phyloP scores from a whole-genome alignment of 345 rosid species.

The Eucalyptus dawsonii region DNA sequence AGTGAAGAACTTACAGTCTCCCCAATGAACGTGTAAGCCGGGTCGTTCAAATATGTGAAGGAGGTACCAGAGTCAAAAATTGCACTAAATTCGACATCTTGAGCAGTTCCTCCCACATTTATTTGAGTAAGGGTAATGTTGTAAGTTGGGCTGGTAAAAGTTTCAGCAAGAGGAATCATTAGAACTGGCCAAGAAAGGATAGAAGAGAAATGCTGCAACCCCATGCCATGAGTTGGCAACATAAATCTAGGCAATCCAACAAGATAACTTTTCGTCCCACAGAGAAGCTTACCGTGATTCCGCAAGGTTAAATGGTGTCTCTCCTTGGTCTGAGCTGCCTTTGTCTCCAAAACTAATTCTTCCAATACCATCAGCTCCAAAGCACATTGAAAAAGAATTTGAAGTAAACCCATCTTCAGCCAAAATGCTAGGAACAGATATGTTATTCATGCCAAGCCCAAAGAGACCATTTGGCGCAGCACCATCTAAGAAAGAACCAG shows the following conservation, averaged over 20 bases:
- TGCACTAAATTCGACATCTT: slow-evolving; percentile 48
- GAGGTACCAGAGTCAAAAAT: slow-evolving; percentile 95
- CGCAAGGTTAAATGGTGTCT: slow-evolving; percentile 70
- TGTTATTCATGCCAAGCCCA: slow-evolving; percentile 77
- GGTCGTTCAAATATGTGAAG: slow-evolving; percentile 77
- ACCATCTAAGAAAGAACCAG: slow-evolving; percentile 74
- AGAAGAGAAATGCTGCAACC: not conserved
- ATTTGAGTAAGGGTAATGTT: slow-evolving; percentile 59
- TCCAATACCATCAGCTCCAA: slow-evolving; percentile 54
- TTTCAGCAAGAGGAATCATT: not conserved
- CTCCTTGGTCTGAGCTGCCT: slow-evolving; percentile 71
- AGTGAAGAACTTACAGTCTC: slow-evolving; percentile 24
- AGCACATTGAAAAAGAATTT: slow-evolving; percentile 97
- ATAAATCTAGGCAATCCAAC: not conserved
- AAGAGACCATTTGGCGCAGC: slow-evolving; percentile 97
- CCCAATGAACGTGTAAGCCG: slow-evolving; percentile 51
- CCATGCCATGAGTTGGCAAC: not conserved
- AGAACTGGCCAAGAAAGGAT: not conserved
- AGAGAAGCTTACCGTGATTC: slow-evolving; percentile 41
- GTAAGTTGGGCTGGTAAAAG: slow-evolving; percentile 60
- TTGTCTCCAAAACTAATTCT: slow-evolving; percentile 91
- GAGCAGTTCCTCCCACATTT: slow-evolving; percentile 40
- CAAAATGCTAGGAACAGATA: slow-evolving; percentile 84
- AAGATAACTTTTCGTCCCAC: not conserved
- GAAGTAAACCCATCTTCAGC: slow-evolving; percentile 51